Evolutionary conservation across 495 filamentous ascomycete species (phyloP).

Genomic region (Annulohypoxylon maeteangense): DNA sequence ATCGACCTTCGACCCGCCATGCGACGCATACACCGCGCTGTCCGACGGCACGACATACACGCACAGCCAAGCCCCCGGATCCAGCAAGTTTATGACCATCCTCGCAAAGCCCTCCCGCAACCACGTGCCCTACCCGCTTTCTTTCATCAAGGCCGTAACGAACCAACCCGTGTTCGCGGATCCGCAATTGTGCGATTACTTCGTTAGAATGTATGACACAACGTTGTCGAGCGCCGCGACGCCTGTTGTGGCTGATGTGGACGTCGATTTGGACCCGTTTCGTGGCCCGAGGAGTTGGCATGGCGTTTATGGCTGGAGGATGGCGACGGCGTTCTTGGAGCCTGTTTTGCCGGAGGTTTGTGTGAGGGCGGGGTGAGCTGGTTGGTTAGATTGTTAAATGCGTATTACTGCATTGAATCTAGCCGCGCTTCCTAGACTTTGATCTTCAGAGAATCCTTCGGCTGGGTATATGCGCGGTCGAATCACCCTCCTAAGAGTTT

Average conservation of each 20-base stretch:
- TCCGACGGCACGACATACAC: slow-evolving; percentile 49
- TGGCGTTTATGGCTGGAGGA: slow-evolving; percentile 51
- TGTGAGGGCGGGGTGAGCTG: not conserved
- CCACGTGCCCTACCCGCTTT: slow-evolving; percentile 48
- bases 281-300: slow-evolving; percentile 22
- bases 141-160: slow-evolving; percentile 54
- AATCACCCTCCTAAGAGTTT: no score
- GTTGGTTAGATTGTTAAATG: not conserved
- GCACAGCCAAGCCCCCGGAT: slow-evolving; percentile 12
- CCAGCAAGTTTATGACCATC: slow-evolving; percentile 44
- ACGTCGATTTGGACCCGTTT: slow-evolving; percentile 46
- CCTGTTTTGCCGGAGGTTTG: slow-evolving; percentile 17
- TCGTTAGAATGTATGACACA: slow-evolving; percentile 55
- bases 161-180: slow-evolving; percentile 58
- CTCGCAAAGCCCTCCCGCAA: not conserved
- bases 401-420: not conserved
- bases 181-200: slow-evolving; percentile 51
- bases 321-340: slow-evolving; percentile 57
- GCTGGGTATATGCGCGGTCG: no score
- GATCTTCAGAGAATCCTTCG: no score
- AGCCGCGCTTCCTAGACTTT: no score
- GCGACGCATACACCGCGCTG: slow-evolving; percentile 50
- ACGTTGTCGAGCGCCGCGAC: slow-evolving; percentile 46
- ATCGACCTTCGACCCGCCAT: slow-evolving; percentile 50
- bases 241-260: slow-evolving; percentile 47